Base-by-base conservation (phyloP, 208 protist species). In the Phytomonas sp. region DNA sequence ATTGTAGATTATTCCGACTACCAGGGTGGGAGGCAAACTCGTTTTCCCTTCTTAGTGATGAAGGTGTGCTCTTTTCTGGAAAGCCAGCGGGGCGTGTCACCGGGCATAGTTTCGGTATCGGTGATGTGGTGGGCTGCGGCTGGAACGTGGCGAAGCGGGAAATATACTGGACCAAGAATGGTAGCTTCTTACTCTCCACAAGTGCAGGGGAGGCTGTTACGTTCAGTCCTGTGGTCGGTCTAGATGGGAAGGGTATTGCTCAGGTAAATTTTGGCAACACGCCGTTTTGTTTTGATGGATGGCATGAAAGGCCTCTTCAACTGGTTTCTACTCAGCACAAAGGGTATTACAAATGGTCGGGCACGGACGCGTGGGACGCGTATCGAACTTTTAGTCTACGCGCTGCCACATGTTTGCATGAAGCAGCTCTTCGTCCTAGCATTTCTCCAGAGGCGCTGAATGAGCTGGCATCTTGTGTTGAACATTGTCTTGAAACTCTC, bases 111-210 rank as follows among this genome's bases (percentile, higher is more conserved):
- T 95, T 92, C 70, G 71, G 72, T 26, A 77, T 85, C 34, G 93
- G 91, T 31, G 88, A 96, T 71, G 83, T 92, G 17, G 83, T 95
- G 6, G 93, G 93, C 11, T 97, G 93, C 70, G 93, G 93, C 30
- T 92, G 89, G 87, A 78, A 84, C 63, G 73, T 67, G 23, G 83
- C 82, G 30, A 71, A 68, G 26, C 73, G 64, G 31, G 78, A 87
- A 51, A 63, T 95, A 33, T 97, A 81, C 67, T 97, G 89, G 88
- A 96, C 91, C 2, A 74, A 82, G 13, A 96, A 97, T 73, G 93
- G 93, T 32, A 84, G 73, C 29, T 37, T 84, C 31, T 73, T 95
- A 34, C 73, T 85, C 31, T 62, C 71, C 31, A 75, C 70, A 43
- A 64, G 75, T 11, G 53, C 81, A 1, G 68, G 69, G 20, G n/a